Evolutionary conservation across 225 moss, liverwort and hornwort genomes (phyloP).

Genomic region (Bryum argenteum): DNA sequence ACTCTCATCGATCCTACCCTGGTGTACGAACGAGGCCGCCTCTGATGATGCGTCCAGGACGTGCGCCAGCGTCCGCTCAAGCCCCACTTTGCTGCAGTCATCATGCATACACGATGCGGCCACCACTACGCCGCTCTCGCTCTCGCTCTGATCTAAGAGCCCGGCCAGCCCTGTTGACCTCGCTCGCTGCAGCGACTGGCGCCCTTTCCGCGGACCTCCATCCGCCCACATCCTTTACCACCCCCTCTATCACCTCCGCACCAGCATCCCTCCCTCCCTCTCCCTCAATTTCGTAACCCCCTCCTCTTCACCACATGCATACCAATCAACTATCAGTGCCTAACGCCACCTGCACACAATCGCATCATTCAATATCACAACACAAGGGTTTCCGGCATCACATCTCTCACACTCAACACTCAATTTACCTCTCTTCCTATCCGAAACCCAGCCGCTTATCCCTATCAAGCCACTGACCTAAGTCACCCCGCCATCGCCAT

Average conservation of each 20-base stretch:
- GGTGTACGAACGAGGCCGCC: constrained; percentile 44
- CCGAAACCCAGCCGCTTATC: not conserved
- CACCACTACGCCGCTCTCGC: constrained; percentile 73
- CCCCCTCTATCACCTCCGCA: constrained; percentile 23
- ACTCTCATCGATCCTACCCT: constrained; percentile 56
- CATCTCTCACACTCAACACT: not conserved
- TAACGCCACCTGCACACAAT: constrained; percentile 16
- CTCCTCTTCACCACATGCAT: not conserved
- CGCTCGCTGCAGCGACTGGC: constrained; percentile 75
- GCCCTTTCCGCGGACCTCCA: constrained; percentile 72
- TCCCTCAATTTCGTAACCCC: not conserved
- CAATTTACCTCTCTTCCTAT: not conserved
- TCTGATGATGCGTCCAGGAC: constrained; percentile 59
- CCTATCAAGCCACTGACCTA: constrained; percentile 33
- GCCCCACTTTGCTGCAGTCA: constrained; percentile 65
- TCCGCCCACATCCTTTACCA: constrained; percentile 81
- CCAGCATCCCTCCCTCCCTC: constrained; percentile 22
- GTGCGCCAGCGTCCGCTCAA: constrained; percentile 83
- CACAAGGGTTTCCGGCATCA: not conserved
- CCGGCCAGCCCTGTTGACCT: constrained; percentile 84
- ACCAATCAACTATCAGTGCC: not conserved
- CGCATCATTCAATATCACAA: constrained; percentile 8
- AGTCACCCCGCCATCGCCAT: not conserved
- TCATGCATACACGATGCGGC: constrained; percentile 83
- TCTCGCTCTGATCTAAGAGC: constrained; percentile 72